Evolutionary conservation across 768 basidiomycete species (phyloP).

Genomic region (Tricholoma saponaceum): DNA sequence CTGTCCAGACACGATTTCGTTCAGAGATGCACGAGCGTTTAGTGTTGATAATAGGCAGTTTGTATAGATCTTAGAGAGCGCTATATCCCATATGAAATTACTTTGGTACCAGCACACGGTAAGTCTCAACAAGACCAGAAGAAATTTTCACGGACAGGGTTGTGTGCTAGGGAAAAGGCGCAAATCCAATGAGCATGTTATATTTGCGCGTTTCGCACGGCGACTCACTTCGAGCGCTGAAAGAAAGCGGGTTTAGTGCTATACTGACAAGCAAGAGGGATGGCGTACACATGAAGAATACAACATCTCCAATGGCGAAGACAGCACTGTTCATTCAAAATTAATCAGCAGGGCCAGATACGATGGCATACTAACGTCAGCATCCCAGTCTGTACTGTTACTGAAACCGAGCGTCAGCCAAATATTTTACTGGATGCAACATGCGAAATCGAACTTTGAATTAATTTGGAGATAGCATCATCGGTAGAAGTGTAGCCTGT

Average conservation of each 20-base stretch:
- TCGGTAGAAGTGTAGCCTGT: conserved; percentile 33
- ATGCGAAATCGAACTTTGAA: conserved; percentile 18
- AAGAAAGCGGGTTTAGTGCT: background rate
- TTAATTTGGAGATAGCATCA: conserved; percentile 28
- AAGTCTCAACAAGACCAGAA: background rate
- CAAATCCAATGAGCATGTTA: background rate
- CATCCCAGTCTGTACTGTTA: conserved; percentile 43
- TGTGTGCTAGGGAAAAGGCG: conserved; percentile 27
- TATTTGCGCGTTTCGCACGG: background rate
- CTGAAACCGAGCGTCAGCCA: background rate
- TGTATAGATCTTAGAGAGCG: conserved; percentile 43
- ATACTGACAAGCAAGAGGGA: background rate
- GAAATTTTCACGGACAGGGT: conserved; percentile 31
- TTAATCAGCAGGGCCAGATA: background rate
- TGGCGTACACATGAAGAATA: conserved; percentile 41
- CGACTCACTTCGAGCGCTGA: background rate
- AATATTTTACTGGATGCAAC: background rate
- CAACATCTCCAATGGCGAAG: conserved; percentile 39
- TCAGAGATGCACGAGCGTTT: conserved; percentile 37
- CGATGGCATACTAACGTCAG: conserved; percentile 23
- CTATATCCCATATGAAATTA: conserved; percentile 48
- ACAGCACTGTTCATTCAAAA: conserved; percentile 24
- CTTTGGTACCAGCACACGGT: conserved; percentile 14
- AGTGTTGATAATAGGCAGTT: conserved; percentile 47
- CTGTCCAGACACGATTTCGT: conserved; percentile 21